phyloP scores from a whole-genome alignment of 345 rosid genomes.

The Melaleuca alternifolia region DNA sequence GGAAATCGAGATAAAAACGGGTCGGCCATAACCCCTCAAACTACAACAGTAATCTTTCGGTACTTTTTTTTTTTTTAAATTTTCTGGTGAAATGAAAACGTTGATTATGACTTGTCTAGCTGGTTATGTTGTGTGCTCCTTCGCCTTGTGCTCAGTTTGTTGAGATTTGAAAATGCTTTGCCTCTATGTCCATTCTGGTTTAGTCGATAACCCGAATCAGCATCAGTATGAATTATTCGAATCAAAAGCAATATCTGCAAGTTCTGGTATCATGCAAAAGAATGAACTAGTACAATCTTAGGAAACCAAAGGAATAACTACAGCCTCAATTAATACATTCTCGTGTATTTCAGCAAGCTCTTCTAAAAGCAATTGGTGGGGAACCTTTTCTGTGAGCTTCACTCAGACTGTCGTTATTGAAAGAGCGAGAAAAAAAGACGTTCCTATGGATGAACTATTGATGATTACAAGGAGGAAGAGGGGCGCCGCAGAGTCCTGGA shows the following conservation, averaged over 20 bases:
- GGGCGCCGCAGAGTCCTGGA: constrained; percentile 37
- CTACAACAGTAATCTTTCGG: background rate
- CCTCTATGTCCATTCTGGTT: background rate
- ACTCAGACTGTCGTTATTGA: background rate
- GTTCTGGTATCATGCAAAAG: background rate
- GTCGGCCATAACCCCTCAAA: background rate
- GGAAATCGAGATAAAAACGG: background rate
- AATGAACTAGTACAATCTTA: background rate
- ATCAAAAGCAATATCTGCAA: background rate
- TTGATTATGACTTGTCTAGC: background rate
- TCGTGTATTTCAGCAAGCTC: background rate
- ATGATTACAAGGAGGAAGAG: constrained; percentile 40
- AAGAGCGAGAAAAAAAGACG: background rate
- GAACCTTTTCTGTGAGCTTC: background rate
- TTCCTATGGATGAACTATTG: background rate
- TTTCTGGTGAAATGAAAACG: too few species aligned
- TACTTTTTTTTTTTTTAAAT: background rate
- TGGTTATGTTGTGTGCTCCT: background rate
- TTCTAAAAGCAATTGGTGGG: background rate
- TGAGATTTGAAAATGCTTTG: background rate
- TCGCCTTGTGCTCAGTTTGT: background rate
- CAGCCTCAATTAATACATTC: background rate
- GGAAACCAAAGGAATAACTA: background rate
- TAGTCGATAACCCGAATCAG: background rate
- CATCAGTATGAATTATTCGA: background rate